Conservation (phyloP, 805 yeast species). For the Zygotorulaspora chibaensis region DNA sequence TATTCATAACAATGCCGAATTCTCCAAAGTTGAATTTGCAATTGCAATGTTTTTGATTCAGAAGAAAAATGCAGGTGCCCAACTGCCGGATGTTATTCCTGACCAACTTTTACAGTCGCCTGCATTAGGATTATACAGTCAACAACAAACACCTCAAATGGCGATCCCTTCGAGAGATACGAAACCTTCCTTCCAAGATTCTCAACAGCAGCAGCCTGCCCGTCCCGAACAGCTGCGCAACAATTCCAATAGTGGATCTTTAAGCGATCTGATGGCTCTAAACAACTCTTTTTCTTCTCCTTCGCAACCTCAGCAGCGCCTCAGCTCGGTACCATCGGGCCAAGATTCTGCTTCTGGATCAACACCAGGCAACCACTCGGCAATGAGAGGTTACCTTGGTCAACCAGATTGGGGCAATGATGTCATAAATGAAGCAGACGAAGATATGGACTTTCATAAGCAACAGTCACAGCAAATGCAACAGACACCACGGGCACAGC, state of each 20-base stretch:
- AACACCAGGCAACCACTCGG: conserved; percentile 1
- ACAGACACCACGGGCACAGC: conserved; percentile 21
- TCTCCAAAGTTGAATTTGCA: conserved; percentile 77
- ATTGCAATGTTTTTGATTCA: conserved; percentile 93
- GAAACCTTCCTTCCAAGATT: conserved; percentile 32
- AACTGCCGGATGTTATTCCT: conserved; percentile 77
- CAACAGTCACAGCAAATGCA: conserved; percentile 25
- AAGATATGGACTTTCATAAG: conserved; percentile 6
- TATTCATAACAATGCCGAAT: conserved; percentile 76
- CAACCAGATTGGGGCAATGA: conserved; percentile 11
- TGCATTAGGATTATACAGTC: conserved; percentile 26
- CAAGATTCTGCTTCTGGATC: conserved; percentile 8
- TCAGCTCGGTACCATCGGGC: conserved; percentile 7
- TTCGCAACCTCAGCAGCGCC: conserved; percentile 17
- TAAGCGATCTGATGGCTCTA: conserved; percentile 62
- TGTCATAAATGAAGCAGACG: conserved; percentile 14
- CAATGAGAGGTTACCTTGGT: conserved; percentile 4
- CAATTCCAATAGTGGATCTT: conserved; percentile 41
- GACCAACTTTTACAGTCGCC: conserved; percentile 47
- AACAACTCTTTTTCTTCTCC: conserved; percentile 51
- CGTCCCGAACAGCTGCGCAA: conserved; percentile 14
- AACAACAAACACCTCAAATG: conserved; percentile 23
- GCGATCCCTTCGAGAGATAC: conserved; percentile 38
- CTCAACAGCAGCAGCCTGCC: conserved; percentile 11
- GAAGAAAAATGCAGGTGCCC: conserved; percentile 71